These are phyloP conservation scores for Zizania palustris DNA, from an alignment of 202 grass and related monocot species.

Conservation along the genomic window DNA sequence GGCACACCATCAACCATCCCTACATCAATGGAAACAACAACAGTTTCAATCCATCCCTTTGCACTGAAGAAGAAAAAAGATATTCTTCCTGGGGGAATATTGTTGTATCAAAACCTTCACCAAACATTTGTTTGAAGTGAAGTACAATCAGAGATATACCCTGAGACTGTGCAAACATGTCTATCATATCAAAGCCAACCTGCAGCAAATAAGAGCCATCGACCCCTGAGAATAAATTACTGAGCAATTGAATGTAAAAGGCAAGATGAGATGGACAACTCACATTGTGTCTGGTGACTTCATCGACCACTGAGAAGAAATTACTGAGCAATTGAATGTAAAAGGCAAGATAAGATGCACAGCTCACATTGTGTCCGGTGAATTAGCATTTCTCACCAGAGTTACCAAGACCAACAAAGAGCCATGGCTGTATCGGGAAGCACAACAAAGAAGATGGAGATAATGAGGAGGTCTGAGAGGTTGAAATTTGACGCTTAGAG, in stretches of 20 bases:
- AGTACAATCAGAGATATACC: conserved; percentile 61
- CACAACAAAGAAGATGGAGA: conserved; percentile 29
- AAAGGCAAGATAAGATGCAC: conserved; percentile 18
- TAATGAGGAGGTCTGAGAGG: not conserved
- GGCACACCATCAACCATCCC: conserved; percentile 70
- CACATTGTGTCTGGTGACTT: too few species aligned
- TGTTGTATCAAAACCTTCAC: conserved; percentile 63
- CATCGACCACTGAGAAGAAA: not conserved
- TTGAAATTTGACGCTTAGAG: conserved; percentile 26
- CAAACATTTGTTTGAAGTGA: conserved; percentile 90
- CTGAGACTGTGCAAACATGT: conserved; percentile 72
- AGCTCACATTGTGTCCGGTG: conserved; percentile 75
- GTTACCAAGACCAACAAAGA: conserved; percentile 87
- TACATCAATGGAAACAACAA: conserved; percentile 48
- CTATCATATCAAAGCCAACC: conserved; percentile 97
- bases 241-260: too few species aligned
- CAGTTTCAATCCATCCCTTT: conserved; percentile 17
- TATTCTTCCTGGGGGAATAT: not conserved
- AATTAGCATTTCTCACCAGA: conserved; percentile 79
- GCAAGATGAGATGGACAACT: too few species aligned
- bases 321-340: not conserved
- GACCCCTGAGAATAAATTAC: too few species aligned
- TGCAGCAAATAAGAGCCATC: conserved; percentile 31
- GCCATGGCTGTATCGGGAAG: conserved; percentile 53
- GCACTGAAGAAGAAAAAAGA: conserved; percentile 5